Percentiles rank a stretch among this genome's conserved stretches.
Conservation (phyloP, 495 filamentous ascomycete genomes). For the Aspergillus funiculosus region DNA sequence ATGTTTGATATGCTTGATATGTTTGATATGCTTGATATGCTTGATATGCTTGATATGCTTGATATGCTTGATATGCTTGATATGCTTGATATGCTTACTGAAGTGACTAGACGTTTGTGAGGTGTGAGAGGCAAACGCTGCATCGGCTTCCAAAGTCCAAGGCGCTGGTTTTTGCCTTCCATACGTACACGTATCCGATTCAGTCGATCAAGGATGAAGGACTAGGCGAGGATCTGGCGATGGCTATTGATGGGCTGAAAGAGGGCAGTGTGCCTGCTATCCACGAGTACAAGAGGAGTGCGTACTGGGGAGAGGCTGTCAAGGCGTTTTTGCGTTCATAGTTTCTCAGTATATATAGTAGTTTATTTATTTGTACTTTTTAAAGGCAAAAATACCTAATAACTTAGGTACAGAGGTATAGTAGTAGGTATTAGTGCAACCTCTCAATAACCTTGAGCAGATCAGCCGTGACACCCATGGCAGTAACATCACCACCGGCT, state of each 20-base stretch:
- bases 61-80: too few relatives aligned
- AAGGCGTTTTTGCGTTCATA: constrained; percentile 50
- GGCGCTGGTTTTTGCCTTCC: constrained; percentile 70
- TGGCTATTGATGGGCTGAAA: constrained; percentile 67
- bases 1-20: too few relatives aligned
- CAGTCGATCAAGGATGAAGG: constrained; percentile 64
- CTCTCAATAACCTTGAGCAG: constrained; percentile 73
- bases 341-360: neutral
- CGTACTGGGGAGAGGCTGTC: constrained; percentile 61
- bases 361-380: constrained; percentile 5
- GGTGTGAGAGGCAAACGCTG: constrained; percentile 73
- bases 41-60: too few relatives aligned
- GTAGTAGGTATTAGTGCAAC: constrained; percentile 27
- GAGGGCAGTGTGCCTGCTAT: constrained; percentile 63
- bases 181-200: constrained; percentile 72
- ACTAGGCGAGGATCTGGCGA: constrained; percentile 55
- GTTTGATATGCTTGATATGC: too few relatives aligned
- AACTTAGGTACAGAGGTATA: too few relatives aligned
- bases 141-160: constrained; percentile 61
- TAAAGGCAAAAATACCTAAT: too few relatives aligned
- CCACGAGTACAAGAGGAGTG: constrained; percentile 60
- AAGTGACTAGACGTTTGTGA: constrained; percentile 45
- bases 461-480: constrained; percentile 91
- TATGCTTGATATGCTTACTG: constrained; percentile 7
- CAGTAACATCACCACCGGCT: constrained; percentile 90